Base-by-base conservation (phyloP, 2,329 filamentous ascomycete species). In the Arthrobotrys sphaeroides region DNA sequence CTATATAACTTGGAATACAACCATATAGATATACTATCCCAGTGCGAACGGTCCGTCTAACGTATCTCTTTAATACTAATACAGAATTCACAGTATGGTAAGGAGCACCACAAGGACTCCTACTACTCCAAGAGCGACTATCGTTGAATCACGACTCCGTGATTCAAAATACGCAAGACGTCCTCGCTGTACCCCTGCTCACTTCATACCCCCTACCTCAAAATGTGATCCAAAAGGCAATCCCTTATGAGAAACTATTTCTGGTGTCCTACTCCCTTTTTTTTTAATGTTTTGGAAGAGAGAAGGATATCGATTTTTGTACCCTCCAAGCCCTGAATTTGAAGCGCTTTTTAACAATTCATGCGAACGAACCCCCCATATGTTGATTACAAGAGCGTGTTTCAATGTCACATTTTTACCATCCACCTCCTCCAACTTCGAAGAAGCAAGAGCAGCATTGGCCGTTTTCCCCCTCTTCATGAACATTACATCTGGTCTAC, bases 71-170 rank as follows among this genome's bases (percentile, higher is more conserved):
- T 36, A 18, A 38, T 38, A 42, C 51, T 65, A 60, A 69, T 22
- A 53, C 57, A 75, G 72, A 28, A 75, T 49, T 75, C 72, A 16
- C 72, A 75, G 57, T 69, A 75, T 57, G 64, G 64, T 43, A 75
- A 75, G 72, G 72, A 75, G 13, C 62, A 74, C 40, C 72, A 75
- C 64, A 75, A 75, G 72, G 72, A 69, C 36, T 57, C 55, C 47
- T 75, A 75, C 64, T 75, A 75, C 72, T 64, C 62, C 53, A 68
- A 67, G 64, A 49, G 57, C 33, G 72, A 75, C 42, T 75, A 69
- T 49, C 72, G 72, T 60, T 75, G 68, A 75, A 69, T 49, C 51
- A 68, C 36, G 49, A 22, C 42, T 13, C 9, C 13, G n/a, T 36
- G 20, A 22, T 40, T 40, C 42, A 51, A 65, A 57, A 26, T 42